Evolutionary conservation across 495 filamentous ascomycete species (phyloP), one percentile per base, ranked within the genome.

Genomic region (Extremus antarcticus): DNA sequence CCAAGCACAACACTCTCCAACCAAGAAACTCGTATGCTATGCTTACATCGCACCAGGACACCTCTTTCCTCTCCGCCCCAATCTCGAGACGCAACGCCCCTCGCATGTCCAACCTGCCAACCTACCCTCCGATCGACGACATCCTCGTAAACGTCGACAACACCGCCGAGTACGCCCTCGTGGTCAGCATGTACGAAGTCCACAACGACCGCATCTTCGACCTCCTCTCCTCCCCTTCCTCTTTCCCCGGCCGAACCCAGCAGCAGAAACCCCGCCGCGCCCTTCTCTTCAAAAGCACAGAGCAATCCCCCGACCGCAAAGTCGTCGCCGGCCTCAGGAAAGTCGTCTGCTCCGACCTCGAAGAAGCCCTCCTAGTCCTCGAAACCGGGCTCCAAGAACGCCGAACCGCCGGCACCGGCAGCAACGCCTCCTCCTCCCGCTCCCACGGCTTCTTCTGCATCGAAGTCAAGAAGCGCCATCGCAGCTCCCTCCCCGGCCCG

Each of bases 121-220:
- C 83, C 51, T 71, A 76, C 2, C 92, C 92, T 10, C 81, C 88
- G 60, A 80, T 95, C 51, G 78, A 78, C 67, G 75, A 86, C 50
- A 69, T 95, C 10, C 41, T 57, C 2, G 69, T 90, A 0, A 76
- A 82, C 3, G 73, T 81, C 55, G 88, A 92, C 52, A 72, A 76
- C 0, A 79, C 78, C 21, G 78, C 86, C 53, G 89, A 96, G 57
- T 96, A 95, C 63, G 84, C 89, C 3, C 81, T 98, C 54, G 66
- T 98, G 8, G 76, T 97, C 0, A 94, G 88, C 17, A 98, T 97
- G 92, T 98, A 96, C 70, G 94, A 98, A 70, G 92, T 98, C 17
- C 96, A 98, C 73, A 97, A 97, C 68, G 92, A 98, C 68, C 83
- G 91, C 13, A 96, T 98, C 50, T 98, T 92, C 63, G 92, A 98